Evolutionary conservation across 495 filamentous ascomycete genomes (phyloP).

Genomic region (Xylaria curta): DNA sequence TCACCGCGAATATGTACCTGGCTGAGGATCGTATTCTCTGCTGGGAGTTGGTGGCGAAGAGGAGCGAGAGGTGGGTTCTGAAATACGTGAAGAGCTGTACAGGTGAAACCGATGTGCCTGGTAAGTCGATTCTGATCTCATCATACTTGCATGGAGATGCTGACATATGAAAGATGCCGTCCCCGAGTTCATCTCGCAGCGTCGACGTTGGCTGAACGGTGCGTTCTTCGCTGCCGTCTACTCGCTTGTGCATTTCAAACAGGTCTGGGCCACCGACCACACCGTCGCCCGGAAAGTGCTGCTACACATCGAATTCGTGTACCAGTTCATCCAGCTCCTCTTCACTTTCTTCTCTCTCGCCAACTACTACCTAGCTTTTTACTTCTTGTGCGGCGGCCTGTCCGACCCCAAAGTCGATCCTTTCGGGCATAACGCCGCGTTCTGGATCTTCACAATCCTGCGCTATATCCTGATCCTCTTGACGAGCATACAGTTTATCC

Average conservation of each 20-base stretch:
- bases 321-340: conserved; percentile 86
- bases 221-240: conserved; percentile 99
- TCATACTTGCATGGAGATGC: neutral
- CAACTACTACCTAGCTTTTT: conserved; percentile 99
- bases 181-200: conserved; percentile 95
- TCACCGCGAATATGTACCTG: conserved; percentile 99
- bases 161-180: conserved; percentile 63
- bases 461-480: conserved; percentile 84
- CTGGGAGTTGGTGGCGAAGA: conserved; percentile 97
- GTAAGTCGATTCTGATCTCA: conserved; percentile 56
- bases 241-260: conserved; percentile 90
- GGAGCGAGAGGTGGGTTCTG: conserved; percentile 93
- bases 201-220: conserved; percentile 96
- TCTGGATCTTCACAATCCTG: conserved; percentile 84
- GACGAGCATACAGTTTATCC: conserved; percentile 94
- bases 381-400: conserved; percentile 96
- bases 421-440: conserved; percentile 83
- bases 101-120: conserved; percentile 96
- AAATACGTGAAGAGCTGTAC: conserved; percentile 96
- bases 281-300: conserved; percentile 86
- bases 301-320: conserved; percentile 94
- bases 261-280: conserved; percentile 95
- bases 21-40: conserved; percentile 98
- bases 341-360: conserved; percentile 99
- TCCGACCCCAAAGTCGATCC: conserved; percentile 82